Conservation (phyloP, 2,329 filamentous ascomycete species). For the Fusarium siculi region DNA sequence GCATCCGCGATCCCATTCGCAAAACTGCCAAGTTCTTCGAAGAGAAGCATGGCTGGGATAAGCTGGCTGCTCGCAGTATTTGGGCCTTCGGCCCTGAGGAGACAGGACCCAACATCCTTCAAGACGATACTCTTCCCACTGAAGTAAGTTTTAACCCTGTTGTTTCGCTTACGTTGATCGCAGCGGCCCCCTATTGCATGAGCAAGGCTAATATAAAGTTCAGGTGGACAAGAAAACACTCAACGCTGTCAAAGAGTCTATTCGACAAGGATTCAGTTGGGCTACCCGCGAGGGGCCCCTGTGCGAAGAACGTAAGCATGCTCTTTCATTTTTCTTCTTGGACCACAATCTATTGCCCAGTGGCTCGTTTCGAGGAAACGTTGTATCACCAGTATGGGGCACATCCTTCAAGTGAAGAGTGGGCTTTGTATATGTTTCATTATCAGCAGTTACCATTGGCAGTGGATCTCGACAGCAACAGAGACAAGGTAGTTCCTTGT, state of each 20-base stretch:
- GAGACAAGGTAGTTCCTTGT: conserved; percentile 32
- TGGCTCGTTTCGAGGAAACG: conserved; percentile 4
- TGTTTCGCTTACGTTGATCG: background rate
- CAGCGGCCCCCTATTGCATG: conserved; percentile 6
- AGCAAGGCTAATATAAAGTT: conserved; percentile 6
- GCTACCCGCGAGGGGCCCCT: conserved; percentile 93
- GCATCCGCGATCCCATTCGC: conserved; percentile 90
- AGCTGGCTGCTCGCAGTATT: conserved; percentile 92
- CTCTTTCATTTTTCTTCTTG: conserved; percentile 5
- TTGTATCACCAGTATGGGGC: conserved; percentile 10
- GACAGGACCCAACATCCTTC: conserved; percentile 91
- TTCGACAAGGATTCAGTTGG: conserved; percentile 97
- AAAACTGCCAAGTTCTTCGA: conserved; percentile 98
- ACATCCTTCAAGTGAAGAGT: conserved; percentile 35
- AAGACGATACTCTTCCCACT: conserved; percentile 94
- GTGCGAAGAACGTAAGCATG: conserved; percentile 90
- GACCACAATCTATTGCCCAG: conserved; percentile 6
- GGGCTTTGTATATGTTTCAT: conserved; percentile 14
- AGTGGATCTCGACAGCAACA: conserved; percentile 33
- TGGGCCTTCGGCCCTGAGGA: conserved; percentile 99
- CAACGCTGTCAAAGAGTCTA: conserved; percentile 86
- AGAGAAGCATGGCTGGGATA: conserved; percentile 96
- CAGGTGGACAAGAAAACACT: conserved; percentile 92
- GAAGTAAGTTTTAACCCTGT: conserved; percentile 65
- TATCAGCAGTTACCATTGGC: conserved; percentile 20